Base-by-base conservation (phyloP, 768 basidiomycete species). In the Thelephora ganbajun region DNA sequence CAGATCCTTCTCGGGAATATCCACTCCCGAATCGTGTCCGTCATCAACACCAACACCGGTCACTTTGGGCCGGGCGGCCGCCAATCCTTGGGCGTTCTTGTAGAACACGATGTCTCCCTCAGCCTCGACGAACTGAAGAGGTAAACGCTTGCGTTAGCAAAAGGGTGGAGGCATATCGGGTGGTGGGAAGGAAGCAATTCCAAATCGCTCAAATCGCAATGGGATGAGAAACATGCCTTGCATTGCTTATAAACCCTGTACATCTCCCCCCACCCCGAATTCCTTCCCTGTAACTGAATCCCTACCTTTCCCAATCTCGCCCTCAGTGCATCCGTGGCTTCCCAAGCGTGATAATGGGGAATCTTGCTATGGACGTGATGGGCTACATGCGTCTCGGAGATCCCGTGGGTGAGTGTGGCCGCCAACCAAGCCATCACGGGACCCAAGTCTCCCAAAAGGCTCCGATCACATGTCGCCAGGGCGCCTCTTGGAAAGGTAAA, bases 401-500 rank as follows among this genome's bases (percentile, higher is more conserved):
- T 92, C 54, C 92, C 90, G 63, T 94, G 81, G 22, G 93, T 88
- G 48, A 84, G 76, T 56, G 79, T 75, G 1, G 79, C 79, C 37
- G 92, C 93, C 53, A 97, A 74, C 76, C 84, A 91, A 41, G 71
- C 89, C 73, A 86, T 80, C 56, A 93, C 55, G 37, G 65, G 70
- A 44, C 93, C 91, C 47, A 77, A 73, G 59, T 83, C 85, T 37
- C 83, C 86, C 20, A 91, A 69, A 34, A 89, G 72, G 57, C 61
- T 79, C 43, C 89, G 86, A 63, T 98, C 91, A 35, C 96, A 71
- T 9, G 94, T 99, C 45, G 87, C 69, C 46, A 98, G 79, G 12
- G 94, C 94, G 49, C 94, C 94, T 55, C 91, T 87, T 36, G 83
- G 71, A 75, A 98, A 99, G 35, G 82, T 92, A 73, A 94, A 97